phyloP scores from a whole-genome alignment of 1,284 basidiomycete genomes.

The Microbotryomycetes sp. region DNA sequence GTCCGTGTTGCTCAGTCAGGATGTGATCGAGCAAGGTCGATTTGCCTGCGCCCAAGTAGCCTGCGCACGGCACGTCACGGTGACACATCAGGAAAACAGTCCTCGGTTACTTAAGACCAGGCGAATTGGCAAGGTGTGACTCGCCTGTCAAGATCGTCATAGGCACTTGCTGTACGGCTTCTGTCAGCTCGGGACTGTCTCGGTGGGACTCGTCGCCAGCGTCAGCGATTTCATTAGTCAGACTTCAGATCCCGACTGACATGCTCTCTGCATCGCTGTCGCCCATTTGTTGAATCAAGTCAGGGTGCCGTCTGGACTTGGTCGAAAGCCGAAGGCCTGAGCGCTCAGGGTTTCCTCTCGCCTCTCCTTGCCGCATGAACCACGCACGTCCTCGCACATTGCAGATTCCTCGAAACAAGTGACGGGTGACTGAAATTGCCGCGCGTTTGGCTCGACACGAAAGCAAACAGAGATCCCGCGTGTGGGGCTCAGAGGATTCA shows the following conservation, averaged over 20 bases:
- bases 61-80: constrained; percentile 58
- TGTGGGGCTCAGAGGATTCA: too few relatives aligned
- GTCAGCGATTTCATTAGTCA: not conserved
- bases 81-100: not conserved
- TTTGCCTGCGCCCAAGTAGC: constrained; percentile 81
- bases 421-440: too few relatives aligned
- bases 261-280: not conserved
- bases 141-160: constrained; percentile 22
- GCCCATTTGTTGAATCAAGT: not conserved
- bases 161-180: constrained; percentile 12
- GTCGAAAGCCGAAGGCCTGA: too few relatives aligned
- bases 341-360: too few relatives aligned
- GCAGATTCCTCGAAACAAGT: too few relatives aligned
- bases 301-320: too few relatives aligned
- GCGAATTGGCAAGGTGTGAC: not conserved
- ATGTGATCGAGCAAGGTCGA: constrained; percentile 78
- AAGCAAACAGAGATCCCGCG: too few relatives aligned
- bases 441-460: too few relatives aligned
- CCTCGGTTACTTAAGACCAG: not conserved
- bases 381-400: too few relatives aligned
- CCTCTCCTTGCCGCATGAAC: too few relatives aligned
- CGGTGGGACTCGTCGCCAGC: not conserved
- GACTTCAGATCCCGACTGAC: not conserved
- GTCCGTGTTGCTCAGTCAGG: constrained; percentile 81
- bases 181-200: constrained; percentile 1